These are phyloP conservation scores for Phialophora macrospora DNA, from an alignment of 2,329 filamentous ascomycete species.

Conservation along the genomic window DNA sequence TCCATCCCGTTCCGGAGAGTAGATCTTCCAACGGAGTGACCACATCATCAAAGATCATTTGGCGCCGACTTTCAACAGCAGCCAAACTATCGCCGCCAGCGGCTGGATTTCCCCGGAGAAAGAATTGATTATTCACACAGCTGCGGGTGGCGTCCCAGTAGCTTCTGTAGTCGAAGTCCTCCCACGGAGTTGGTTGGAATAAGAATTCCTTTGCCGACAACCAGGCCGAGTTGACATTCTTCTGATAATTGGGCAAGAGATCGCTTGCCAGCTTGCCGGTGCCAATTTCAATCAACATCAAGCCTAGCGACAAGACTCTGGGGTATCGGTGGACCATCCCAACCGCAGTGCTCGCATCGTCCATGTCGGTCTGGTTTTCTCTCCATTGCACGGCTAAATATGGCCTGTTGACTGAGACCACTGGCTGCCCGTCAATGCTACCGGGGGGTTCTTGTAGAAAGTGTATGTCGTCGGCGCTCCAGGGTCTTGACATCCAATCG, in stretches of 20 bases:
- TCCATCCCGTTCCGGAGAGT: conserved; percentile 11
- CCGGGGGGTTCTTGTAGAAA: background rate
- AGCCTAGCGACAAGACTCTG: background rate
- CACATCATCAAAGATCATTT: conserved; percentile 13
- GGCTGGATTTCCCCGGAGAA: background rate
- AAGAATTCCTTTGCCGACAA: conserved; percentile 5
- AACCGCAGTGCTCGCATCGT: background rate
- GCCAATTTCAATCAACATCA: conserved; percentile 16
- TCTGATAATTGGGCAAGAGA: background rate
- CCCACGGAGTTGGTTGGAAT: background rate
- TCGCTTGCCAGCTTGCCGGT: background rate
- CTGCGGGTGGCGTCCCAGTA: conserved; percentile 14
- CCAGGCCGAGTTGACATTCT: conserved; percentile 16
- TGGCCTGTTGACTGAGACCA: conserved; percentile 3
- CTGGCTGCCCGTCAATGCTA: background rate
- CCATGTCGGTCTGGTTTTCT: background rate
- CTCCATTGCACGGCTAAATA: background rate
- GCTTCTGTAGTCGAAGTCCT: conserved; percentile 7
- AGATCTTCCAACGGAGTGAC: conserved; percentile 10
- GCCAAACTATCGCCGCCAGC: background rate
- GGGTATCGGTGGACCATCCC: conserved; percentile 6
- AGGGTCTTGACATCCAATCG: conserved; percentile 15
- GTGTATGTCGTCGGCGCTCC: conserved; percentile 13
- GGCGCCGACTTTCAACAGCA: conserved; percentile 5
- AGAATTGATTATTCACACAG: conserved; percentile 8